Evolutionary conservation across 2,329 filamentous ascomycete genomes (phyloP), one percentile per base, ranked within the genome.

Genomic region (Calycina herbarum): DNA sequence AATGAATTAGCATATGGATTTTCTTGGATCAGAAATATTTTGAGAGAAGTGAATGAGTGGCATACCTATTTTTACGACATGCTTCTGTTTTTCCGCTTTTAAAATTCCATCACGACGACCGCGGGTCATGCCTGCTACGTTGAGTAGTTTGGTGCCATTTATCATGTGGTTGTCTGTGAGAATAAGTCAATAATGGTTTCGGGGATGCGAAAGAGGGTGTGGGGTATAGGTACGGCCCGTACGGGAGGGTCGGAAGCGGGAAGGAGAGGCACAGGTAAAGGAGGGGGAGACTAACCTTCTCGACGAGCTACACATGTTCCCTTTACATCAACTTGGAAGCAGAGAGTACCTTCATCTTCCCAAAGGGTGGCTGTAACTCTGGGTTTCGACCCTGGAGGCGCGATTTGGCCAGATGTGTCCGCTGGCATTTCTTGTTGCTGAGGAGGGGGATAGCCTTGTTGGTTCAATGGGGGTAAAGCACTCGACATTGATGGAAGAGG

Each of bases 291-390:
- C 82, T 72, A 79, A 94, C 93, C 93, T 86, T 98, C 94, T 76
- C 94, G 86, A 70, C 95, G 88, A 63, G 94, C 94, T 64, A 98
- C 95, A 77, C 94, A 98, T 62, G 97, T 94, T 57, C 94, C 94
- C 71, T 94, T 90, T 6, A 94, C 94, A 78, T 98, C 94, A 2
- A 98, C 94, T 77, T 98, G 95, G 77, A 97, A 98, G 80, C 94
- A 98, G 27, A 98, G 82, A 75, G 93, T 97, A 56, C 94, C 94
- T 76, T 98, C 94, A 71, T 98, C 94, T 81, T 98, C 94, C 94
- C 95, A 98, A 35, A 98, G 79, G 0, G 94, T 98, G 10, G 94
- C 95, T 1, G 94, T 98, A 35, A 98, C 94, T 67, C 94, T 86
- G n/a, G 94, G 94, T 81, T 97, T 98, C 86, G 96, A 94, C 31